Percentiles rank a stretch among this genome's conserved stretches.
phyloP scores from a whole-genome alignment of 352 stramenopile genomes.

The Achlya hypogyna region DNA sequence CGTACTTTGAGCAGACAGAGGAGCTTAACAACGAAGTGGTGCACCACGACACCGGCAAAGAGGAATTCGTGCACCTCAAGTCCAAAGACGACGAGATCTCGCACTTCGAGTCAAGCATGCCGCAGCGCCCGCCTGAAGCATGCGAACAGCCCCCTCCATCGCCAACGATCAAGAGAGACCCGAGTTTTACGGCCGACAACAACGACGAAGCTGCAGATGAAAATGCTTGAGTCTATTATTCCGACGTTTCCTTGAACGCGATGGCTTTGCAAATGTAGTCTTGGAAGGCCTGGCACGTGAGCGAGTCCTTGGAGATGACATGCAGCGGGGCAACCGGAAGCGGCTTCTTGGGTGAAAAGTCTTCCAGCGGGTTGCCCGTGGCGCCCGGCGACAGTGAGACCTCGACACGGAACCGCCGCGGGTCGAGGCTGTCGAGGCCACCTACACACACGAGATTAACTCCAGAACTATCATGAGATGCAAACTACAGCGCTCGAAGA shows the following conservation, averaged over 20 bases:
- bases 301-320: conserved; percentile 72
- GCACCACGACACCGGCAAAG: conserved; percentile 60
- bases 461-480: background rate
- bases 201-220: background rate
- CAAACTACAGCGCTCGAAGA: conserved; percentile 92
- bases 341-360: conserved; percentile 30
- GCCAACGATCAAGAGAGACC: conserved; percentile 68
- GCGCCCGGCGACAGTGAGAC: conserved; percentile 77
- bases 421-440: conserved; percentile 26
- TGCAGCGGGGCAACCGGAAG: conserved; percentile 64
- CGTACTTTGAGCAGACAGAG: conserved; percentile 77
- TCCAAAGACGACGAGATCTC: conserved; percentile 76
- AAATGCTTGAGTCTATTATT: background rate
- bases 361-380: conserved; percentile 57
- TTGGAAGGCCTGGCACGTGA: conserved; percentile 76
- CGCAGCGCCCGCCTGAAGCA: conserved; percentile 38
- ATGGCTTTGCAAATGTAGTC: conserved; percentile 77
- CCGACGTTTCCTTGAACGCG: conserved; percentile 39
- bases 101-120: conserved; percentile 69
- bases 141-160: conserved; percentile 67
- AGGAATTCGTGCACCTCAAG: conserved; percentile 80
- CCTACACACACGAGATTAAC: background rate
- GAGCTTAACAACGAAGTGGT: conserved; percentile 77
- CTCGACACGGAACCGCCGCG: conserved; percentile 74
- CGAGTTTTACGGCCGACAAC: conserved; percentile 21